Percentiles rank a stretch among this genome's conserved stretches.
phyloP scores from a whole-genome alignment of 169 alveolate genomes.

The Plasmodium fragile region DNA sequence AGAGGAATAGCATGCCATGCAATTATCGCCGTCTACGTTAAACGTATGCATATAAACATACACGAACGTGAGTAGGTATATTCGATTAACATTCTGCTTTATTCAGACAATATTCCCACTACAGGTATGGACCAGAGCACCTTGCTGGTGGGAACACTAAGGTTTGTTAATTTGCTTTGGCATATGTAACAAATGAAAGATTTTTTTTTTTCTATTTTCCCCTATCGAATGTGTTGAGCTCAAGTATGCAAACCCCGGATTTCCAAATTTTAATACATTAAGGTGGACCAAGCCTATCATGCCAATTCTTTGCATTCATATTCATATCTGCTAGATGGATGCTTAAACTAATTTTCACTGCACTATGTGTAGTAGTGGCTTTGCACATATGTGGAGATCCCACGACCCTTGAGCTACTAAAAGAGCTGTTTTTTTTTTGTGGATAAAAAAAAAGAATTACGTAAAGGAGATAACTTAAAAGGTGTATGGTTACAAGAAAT shows the following conservation, averaged over 20 bases:
- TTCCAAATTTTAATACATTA: not conserved
- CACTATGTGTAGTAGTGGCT: not conserved
- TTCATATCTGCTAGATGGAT: not conserved
- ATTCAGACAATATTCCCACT: not conserved
- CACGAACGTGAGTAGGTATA: not conserved
- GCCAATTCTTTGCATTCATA: not conserved
- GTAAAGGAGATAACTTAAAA: not conserved
- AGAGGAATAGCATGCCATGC: not conserved
- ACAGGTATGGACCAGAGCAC: not conserved
- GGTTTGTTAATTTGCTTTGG: not conserved
- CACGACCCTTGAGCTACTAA: not conserved
- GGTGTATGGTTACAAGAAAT: not conserved
- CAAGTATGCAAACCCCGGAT: not conserved
- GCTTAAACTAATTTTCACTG: slow-evolving; percentile 3
- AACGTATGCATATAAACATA: not conserved
- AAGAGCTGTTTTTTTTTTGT: not conserved
- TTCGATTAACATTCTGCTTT: not conserved
- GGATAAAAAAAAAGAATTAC: not conserved
- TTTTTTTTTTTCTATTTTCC: not conserved
- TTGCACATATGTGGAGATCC: not conserved
- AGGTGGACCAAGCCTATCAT: not conserved
- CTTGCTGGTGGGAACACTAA: not conserved
- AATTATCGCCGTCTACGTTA: not conserved
- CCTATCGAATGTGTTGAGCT: not conserved
- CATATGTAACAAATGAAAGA: not conserved